These are phyloP conservation scores for Avicennia marina DNA, from an alignment of 257 asterid species.

Conservation along the genomic window DNA sequence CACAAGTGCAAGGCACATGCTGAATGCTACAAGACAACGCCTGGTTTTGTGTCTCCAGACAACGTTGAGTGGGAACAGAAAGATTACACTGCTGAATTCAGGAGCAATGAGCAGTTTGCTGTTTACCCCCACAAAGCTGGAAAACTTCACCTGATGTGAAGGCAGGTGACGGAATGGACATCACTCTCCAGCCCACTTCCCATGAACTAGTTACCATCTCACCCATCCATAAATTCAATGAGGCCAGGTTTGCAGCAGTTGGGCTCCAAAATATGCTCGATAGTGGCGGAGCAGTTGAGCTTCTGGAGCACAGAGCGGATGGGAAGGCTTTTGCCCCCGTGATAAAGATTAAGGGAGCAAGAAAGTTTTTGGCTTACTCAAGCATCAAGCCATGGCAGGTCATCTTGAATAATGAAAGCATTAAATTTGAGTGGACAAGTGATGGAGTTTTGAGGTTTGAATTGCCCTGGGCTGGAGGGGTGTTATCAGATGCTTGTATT, in stretches of 20 bases:
- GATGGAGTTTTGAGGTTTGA: constrained; percentile 33
- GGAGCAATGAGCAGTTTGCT: constrained; percentile 16
- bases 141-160: constrained; percentile 22
- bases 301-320: constrained; percentile 11
- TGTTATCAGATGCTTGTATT: constrained; percentile 16
- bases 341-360: constrained; percentile 32
- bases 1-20: constrained; percentile 36
- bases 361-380: constrained; percentile 42
- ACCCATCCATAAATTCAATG: constrained; percentile 14
- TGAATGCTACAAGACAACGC: constrained; percentile 29
- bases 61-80: constrained; percentile 42
- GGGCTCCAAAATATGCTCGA: constrained; percentile 41
- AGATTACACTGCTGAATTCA: constrained; percentile 12
- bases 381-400: constrained; percentile 25
- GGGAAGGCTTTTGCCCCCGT: not conserved
- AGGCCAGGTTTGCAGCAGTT: constrained; percentile 25
- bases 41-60: constrained; percentile 26
- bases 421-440: constrained; percentile 29
- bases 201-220: constrained; percentile 26
- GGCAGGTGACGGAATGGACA: constrained; percentile 13
- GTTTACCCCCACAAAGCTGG: constrained; percentile 29
- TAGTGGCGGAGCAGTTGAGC: constrained; percentile 31
- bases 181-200: constrained; percentile 29
- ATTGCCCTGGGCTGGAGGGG: constrained; percentile 33
- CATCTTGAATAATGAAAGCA: constrained; percentile 18